Evolutionary conservation across 2,329 filamentous ascomycete genomes (phyloP).

Genomic region (Dactylonectria estremocensis): DNA sequence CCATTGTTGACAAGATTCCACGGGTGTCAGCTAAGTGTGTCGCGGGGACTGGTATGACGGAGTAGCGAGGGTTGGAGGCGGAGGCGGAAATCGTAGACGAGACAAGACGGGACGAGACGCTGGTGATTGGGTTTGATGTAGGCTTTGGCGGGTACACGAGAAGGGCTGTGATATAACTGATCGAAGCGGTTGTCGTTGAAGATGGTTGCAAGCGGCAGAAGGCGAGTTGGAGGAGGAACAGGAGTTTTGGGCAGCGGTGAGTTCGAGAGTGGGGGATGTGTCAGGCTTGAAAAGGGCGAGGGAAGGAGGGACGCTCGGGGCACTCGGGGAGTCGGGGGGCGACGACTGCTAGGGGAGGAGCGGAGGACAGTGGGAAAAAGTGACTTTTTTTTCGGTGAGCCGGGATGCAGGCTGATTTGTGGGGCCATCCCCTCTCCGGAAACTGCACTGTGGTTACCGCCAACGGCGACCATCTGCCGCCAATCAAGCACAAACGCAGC

Average conservation of each 20-base stretch:
- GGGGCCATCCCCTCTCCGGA: slow-evolving; percentile 8
- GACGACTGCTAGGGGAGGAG: slow-evolving; percentile 11
- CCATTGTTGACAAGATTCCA: slow-evolving; percentile 61
- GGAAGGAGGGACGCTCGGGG: slow-evolving; percentile 23
- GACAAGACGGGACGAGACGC: background rate
- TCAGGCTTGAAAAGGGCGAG: slow-evolving; percentile 22
- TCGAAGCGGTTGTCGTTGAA: background rate
- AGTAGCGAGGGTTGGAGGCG: slow-evolving; percentile 26
- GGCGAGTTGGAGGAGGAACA: slow-evolving; percentile 1
- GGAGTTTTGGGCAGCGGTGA: slow-evolving; percentile 35
- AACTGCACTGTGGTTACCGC: slow-evolving; percentile 23
- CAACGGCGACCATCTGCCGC: slow-evolving; percentile 8
- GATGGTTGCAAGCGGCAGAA: slow-evolving; percentile 12
- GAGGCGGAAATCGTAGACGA: slow-evolving; percentile 9
- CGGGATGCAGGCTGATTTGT: slow-evolving; percentile 11
- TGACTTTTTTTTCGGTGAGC: slow-evolving; percentile 17
- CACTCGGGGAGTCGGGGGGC: slow-evolving; percentile 26
- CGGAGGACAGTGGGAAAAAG: slow-evolving; percentile 20
- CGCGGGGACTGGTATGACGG: slow-evolving; percentile 21
- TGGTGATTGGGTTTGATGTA: background rate
- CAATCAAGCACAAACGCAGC: slow-evolving; percentile 4
- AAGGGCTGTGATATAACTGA: background rate
- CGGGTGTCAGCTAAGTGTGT: slow-evolving; percentile 41
- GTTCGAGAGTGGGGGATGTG: slow-evolving; percentile 26
- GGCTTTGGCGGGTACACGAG: background rate